Percentiles rank a stretch among this genome's conserved stretches.
phyloP scores from a whole-genome alignment of 352 stramenopile genomes.

The Pythium graminicola region DNA sequence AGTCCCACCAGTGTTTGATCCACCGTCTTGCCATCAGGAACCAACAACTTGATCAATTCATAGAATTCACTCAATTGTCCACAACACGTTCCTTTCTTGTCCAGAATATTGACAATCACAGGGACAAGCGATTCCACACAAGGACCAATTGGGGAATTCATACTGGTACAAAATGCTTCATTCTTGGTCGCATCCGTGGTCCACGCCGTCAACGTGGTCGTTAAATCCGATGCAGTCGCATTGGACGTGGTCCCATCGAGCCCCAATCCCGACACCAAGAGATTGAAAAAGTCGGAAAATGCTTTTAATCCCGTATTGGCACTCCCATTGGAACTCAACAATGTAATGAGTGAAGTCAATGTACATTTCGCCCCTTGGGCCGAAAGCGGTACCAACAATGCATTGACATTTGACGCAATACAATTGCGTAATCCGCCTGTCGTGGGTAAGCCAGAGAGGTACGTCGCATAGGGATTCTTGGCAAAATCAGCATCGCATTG shows the following conservation, averaged over 20 bases:
- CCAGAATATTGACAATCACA: conserved; percentile 32
- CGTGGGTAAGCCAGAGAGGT: conserved; percentile 37
- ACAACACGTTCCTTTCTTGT: conserved; percentile 46
- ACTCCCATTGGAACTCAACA: conserved; percentile 26
- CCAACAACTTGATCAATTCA: conserved; percentile 41
- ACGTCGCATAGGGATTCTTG: conserved; percentile 37
- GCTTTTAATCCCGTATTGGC: conserved; percentile 23
- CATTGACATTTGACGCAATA: conserved; percentile 41
- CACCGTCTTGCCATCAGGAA: conserved; percentile 37
- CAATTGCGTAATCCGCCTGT: conserved; percentile 42
- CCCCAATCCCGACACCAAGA: conserved; percentile 31
- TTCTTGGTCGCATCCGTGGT: conserved; percentile 34
- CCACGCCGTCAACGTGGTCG: conserved; percentile 31
- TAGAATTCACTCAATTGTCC: conserved; percentile 36
- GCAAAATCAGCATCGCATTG: conserved; percentile 35
- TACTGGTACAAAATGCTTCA: conserved; percentile 45
- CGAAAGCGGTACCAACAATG: conserved; percentile 33
- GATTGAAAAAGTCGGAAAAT: conserved; percentile 38
- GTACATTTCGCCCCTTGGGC: conserved; percentile 33
- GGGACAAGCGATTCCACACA: conserved; percentile 43
- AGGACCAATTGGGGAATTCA: conserved; percentile 43
- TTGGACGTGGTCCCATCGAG: conserved; percentile 5
- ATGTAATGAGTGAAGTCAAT: conserved; percentile 39
- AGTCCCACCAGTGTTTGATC: conserved; percentile 36
- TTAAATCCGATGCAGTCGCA: conserved; percentile 17